phyloP scores from a whole-genome alignment of 352 stramenopile species.

The Pythium phragmitis region DNA sequence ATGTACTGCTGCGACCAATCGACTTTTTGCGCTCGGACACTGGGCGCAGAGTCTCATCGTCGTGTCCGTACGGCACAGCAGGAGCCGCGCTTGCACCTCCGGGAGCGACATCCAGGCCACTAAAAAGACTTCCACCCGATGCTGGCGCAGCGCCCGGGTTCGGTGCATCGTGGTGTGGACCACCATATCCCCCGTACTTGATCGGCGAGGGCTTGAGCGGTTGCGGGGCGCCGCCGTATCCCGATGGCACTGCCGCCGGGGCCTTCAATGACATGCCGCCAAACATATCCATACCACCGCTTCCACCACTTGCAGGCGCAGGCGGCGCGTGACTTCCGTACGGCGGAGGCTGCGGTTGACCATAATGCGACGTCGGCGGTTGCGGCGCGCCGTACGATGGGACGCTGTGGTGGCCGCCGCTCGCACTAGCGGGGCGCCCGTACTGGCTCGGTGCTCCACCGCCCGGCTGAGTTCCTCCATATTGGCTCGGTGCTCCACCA shows the following conservation, averaged over 20 bases:
- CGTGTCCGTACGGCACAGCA: not conserved
- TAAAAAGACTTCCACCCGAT: conserved; percentile 23
- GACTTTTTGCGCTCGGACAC: conserved; percentile 23
- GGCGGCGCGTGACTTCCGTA: conserved; percentile 17
- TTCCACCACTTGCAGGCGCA: conserved; percentile 14
- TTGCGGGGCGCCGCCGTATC: conserved; percentile 20
- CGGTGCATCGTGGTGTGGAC: conserved; percentile 17
- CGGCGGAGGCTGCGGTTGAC: conserved; percentile 14
- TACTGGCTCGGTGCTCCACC: not conserved
- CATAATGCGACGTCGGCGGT: conserved; percentile 11
- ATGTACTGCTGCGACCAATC: conserved; percentile 32
- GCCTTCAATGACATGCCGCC: conserved; percentile 68
- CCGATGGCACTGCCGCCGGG: conserved; percentile 1
- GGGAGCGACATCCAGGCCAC: conserved; percentile 22
- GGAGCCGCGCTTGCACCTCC: conserved; percentile 3
- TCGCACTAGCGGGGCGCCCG: not conserved
- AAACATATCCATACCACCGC: conserved; percentile 58
- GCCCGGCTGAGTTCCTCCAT: not conserved
- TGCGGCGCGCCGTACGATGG: conserved; percentile 26
- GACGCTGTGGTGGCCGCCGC: conserved; percentile 9
- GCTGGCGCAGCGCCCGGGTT: conserved; percentile 8
- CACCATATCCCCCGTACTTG: conserved; percentile 20
- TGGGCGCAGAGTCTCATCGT: conserved; percentile 20
- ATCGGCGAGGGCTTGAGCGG: conserved; percentile 18
- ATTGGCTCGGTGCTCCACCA: conserved; percentile 1